Base-by-base conservation (phyloP, 139 green algal genomes). In the Coelastrella sp. region DNA sequence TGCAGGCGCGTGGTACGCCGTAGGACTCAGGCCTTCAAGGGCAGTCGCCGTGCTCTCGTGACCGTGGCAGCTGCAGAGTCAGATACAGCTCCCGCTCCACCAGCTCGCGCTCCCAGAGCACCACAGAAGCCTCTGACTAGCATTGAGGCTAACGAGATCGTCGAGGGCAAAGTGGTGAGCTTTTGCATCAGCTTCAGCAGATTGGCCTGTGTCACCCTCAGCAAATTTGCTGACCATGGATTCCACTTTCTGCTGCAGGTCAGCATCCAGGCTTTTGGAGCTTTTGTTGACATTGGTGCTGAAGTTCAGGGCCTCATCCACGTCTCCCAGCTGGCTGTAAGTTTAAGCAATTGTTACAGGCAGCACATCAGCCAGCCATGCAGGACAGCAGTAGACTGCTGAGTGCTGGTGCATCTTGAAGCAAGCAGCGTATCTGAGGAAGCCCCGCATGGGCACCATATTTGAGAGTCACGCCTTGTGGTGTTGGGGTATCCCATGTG, bases 271-370 rank as follows among this genome's bases (percentile, higher is more conserved):
- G 27, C 85, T 5, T 99, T 96, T 85, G 97, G 97, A 37, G 95
- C 94, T 0, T 99, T 99, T 85, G 94, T 99, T 15, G 92, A 99
- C 87, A 94, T 99, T 79, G 96, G 95, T 41, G 88, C 90, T 32
- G 85, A 75, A 35, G 93, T 86, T 40, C 94, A 98, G 87, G 97
- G 95, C 57, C 92, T 99, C 30, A 89, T 99, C 17, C 97, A 99
- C 92, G 96, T 99, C 71, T 98, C 94, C 30, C 93, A 99, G 89
- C 89, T 98, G 15, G 59, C 86, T 82, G 90, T 92, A 40, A 79
- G 80, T 34, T 53, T 17, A 4, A n/a, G 37, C 5, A 3, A 48
- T 23, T 9, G 45, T 9, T 23, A 9, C 45, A 57, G 11, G 45
- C 45, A 57, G 15, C 45, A 9, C 11, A 13, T 13, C 45, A 23